phyloP scores from a whole-genome alignment of 2,329 filamentous ascomycete genomes.

The Beauveria scarabaeidicola region DNA sequence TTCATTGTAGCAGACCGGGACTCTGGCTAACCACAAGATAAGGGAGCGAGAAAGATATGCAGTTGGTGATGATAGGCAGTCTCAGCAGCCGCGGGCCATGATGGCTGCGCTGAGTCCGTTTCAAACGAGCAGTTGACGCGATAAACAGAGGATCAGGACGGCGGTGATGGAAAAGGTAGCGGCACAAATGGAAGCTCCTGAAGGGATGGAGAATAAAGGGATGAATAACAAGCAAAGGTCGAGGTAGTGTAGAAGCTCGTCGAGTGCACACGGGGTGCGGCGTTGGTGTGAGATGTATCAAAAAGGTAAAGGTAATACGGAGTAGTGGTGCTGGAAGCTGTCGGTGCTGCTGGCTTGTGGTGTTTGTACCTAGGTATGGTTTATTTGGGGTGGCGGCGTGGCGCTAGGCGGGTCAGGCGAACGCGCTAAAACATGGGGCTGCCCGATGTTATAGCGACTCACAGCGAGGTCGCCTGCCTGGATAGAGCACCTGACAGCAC shows the following conservation, averaged over 20 bases:
- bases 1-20: slow-evolving; percentile 57
- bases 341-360: not conserved
- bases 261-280: not conserved
- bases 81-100: slow-evolving; percentile 1
- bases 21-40: not conserved
- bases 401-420: slow-evolving; percentile 1
- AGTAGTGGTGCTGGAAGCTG: not conserved
- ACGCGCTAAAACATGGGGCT: not conserved
- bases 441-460: not conserved
- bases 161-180: not conserved
- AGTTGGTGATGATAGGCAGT: not conserved
- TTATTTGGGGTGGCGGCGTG: not conserved
- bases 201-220: not conserved
- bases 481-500: not conserved
- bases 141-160: not conserved
- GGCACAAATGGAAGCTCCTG: not conserved
- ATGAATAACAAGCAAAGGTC: too few species aligned
- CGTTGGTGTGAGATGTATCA: not conserved
- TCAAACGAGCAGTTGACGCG: not conserved
- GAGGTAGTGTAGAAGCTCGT: not conserved
- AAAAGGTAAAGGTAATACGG: too few species aligned
- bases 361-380: not conserved
- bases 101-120: not conserved
- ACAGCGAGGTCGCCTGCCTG: not conserved
- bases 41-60: not conserved